Conservation (phyloP, 352 stramenopile species). For the Thalassiosira livingstoniorum region DNA sequence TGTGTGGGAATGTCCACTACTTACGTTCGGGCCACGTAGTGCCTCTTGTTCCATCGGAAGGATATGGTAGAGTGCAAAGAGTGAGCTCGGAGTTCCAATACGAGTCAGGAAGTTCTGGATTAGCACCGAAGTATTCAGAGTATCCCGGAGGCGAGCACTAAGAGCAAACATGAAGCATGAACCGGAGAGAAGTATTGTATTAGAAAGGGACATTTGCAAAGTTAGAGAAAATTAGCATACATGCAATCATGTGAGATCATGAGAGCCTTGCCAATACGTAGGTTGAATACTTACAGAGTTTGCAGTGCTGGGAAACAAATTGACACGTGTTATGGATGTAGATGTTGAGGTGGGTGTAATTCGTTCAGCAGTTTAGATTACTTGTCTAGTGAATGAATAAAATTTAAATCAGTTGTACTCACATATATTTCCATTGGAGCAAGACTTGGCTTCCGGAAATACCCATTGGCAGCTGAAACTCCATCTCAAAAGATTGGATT, state of each 20-base stretch:
- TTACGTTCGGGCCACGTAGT: constrained; percentile 26
- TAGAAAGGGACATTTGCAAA: constrained; percentile 22
- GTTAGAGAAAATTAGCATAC: too few relatives aligned
- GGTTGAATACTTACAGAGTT: too few relatives aligned
- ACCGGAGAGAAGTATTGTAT: not conserved
- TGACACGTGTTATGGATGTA: too few relatives aligned
- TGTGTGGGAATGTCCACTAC: too few relatives aligned
- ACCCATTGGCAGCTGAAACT: constrained; percentile 29
- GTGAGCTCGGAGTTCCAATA: constrained; percentile 16
- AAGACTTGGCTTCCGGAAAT: constrained; percentile 37
- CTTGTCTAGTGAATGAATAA: too few relatives aligned
- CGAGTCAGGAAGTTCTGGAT: constrained; percentile 4
- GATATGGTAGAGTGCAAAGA: constrained; percentile 18
- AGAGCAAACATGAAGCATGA: not conserved
- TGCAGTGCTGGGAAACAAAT: too few relatives aligned
- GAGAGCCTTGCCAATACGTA: too few relatives aligned
- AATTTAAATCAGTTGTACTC: too few relatives aligned
- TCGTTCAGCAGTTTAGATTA: too few relatives aligned
- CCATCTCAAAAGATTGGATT: constrained; percentile 15
- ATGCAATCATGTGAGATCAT: too few relatives aligned
- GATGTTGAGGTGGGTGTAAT: too few relatives aligned
- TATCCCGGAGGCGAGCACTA: constrained; percentile 25
- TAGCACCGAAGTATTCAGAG: constrained; percentile 16
- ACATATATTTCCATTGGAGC: too few relatives aligned
- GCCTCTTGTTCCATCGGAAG: not conserved